These are phyloP conservation scores for Cyberlindnera samutprakarnensis DNA, from an alignment of 805 yeast species.

Conservation along the genomic window DNA sequence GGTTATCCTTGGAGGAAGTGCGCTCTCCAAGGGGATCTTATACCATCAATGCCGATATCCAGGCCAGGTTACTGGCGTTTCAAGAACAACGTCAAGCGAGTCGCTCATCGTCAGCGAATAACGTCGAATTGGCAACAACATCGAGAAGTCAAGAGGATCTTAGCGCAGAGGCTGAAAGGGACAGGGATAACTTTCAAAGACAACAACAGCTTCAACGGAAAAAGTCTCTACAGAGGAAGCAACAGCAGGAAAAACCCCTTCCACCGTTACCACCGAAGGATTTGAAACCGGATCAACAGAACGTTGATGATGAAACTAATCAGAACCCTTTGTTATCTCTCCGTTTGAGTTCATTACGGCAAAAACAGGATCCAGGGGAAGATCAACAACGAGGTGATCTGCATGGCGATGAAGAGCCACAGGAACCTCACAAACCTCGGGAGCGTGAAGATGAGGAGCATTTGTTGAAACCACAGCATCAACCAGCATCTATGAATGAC, in stretches of 20 bases:
- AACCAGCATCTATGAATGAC: too few species aligned
- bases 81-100: constrained; percentile 67
- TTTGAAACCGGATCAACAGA: too few species aligned
- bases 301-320: too few species aligned
- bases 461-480: background rate
- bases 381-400: background rate
- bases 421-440: too few species aligned
- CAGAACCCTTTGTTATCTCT: too few species aligned
- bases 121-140: too few species aligned
- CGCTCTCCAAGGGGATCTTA: constrained; percentile 22
- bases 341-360: too few species aligned
- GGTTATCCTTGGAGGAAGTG: constrained; percentile 10
- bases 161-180: too few species aligned
- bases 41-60: constrained; percentile 64
- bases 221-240: constrained; percentile 17
- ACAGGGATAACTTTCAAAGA: too few species aligned
- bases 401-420: background rate
- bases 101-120: too few species aligned
- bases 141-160: too few species aligned
- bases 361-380: constrained; percentile 3
- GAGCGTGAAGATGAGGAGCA: background rate
- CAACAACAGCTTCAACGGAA: constrained; percentile 17
- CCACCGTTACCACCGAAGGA: constrained; percentile 33
- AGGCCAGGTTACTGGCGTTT: constrained; percentile 80
- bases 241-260: constrained; percentile 27